A percentile compares a stretch with the other conserved stretches of the same genome.
Evolutionary conservation across 768 basidiomycete species (phyloP).

Genomic region (Exidia glandulosa): DNA sequence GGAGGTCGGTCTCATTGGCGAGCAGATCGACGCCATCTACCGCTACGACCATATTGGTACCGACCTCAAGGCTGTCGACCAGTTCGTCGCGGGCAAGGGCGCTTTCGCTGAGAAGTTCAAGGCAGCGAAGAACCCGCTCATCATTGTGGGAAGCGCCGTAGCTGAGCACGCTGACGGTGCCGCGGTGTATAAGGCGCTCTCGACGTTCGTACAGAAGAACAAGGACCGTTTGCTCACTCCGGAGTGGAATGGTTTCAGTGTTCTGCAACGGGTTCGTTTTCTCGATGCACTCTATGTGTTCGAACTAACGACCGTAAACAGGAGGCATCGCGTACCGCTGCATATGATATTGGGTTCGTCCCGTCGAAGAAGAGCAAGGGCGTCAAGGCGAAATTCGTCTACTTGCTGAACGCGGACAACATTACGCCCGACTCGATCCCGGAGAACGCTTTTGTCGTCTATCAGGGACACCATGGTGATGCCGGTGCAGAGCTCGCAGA

Average conservation of each 20-base stretch:
- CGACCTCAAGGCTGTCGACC: constrained; percentile 60
- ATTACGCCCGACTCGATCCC: constrained; percentile 82
- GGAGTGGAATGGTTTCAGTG: constrained; percentile 92
- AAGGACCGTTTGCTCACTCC: constrained; percentile 65
- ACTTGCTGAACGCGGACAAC: constrained; percentile 94
- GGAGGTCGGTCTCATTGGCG: constrained; percentile 83
- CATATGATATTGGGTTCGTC: constrained; percentile 90
- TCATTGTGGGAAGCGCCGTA: constrained; percentile 85
- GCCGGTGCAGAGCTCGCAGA: constrained; percentile 95
- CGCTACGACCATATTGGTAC: constrained; percentile 86
- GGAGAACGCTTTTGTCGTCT: constrained; percentile 88
- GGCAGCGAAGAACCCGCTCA: constrained; percentile 79
- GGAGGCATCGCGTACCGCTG: constrained; percentile 86
- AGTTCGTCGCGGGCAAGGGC: constrained; percentile 69
- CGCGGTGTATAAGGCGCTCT: constrained; percentile 62
- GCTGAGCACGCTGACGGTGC: constrained; percentile 77
- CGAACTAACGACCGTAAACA: constrained; percentile 22
- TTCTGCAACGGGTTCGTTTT: constrained; percentile 74
- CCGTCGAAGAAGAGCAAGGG: constrained; percentile 68
- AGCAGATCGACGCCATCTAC: constrained; percentile 83
- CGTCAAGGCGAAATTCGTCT: constrained; percentile 85
- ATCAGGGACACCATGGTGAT: constrained; percentile 98
- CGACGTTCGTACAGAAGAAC: constrained; percentile 72
- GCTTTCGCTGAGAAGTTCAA: constrained; percentile 80
- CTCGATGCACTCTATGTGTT: neutral